These are phyloP conservation scores for Rutstroemia sp. DNA, from an alignment of 2,329 filamentous ascomycete genomes.

Conservation along the genomic window DNA sequence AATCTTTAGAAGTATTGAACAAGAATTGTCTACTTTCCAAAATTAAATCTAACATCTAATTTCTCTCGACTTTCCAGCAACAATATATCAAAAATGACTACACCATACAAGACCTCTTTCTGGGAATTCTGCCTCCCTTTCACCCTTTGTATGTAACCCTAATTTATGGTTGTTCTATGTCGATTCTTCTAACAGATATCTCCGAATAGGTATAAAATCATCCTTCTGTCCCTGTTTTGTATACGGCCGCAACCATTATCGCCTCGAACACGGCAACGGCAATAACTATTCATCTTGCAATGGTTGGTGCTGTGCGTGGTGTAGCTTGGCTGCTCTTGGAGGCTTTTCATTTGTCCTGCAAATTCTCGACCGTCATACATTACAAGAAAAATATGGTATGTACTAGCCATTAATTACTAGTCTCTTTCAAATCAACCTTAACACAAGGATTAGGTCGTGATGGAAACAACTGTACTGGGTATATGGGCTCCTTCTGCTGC, in stretches of 20 bases:
- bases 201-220: not conserved
- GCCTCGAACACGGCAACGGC: slow-evolving; percentile 1
- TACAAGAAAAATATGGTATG: slow-evolving; percentile 6
- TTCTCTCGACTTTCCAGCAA: too few species aligned
- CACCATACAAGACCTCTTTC: too few species aligned
- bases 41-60: too few species aligned
- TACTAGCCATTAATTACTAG: not conserved
- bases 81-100: too few species aligned
- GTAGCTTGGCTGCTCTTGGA: not conserved
- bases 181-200: too few species aligned
- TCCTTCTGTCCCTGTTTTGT: slow-evolving; percentile 7
- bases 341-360: slow-evolving; percentile 4
- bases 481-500: slow-evolving; percentile 1
- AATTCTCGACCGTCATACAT: slow-evolving; percentile 1
- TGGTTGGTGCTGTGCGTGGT: slow-evolving; percentile 1
- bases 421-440: not conserved
- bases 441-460: not conserved
- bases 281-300: slow-evolving; percentile 2
- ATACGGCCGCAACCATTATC: slow-evolving; percentile 7
- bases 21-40: too few species aligned
- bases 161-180: too few species aligned
- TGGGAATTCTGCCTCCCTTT: too few species aligned
- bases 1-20: too few species aligned
- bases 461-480: not conserved
- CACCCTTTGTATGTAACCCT: too few species aligned